phyloP scores from a whole-genome alignment of 495 filamentous ascomycete species.

The Hypoxylon intermedium region DNA sequence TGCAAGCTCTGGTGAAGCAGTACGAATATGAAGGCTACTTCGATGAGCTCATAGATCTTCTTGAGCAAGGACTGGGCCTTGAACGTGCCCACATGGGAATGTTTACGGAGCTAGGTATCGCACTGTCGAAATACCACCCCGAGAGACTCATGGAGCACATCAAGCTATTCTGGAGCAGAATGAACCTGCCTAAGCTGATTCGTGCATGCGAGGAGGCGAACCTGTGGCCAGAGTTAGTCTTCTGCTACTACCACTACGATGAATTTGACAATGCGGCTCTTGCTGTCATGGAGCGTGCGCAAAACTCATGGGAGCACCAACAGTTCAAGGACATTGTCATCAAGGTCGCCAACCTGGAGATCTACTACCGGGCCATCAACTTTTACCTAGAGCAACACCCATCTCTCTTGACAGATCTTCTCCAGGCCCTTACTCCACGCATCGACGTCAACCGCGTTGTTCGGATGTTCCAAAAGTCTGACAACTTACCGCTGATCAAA shows the following conservation, averaged over 20 bases:
- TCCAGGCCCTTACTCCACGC: constrained; percentile 87
- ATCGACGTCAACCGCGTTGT: constrained; percentile 99
- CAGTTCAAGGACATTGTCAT: constrained; percentile 99
- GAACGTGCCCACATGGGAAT: constrained; percentile 85
- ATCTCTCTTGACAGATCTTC: constrained; percentile 89
- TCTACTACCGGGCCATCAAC: constrained; percentile 97
- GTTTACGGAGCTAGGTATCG: constrained; percentile 96
- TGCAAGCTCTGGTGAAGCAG: constrained; percentile 90
- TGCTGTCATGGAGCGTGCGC: constrained; percentile 98
- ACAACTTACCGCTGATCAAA: constrained; percentile 98
- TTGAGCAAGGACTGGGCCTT: constrained; percentile 94
- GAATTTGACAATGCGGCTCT: constrained; percentile 98
- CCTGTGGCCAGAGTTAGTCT: constrained; percentile 97
- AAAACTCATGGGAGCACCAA: constrained; percentile 99
- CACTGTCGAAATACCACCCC: constrained; percentile 94
- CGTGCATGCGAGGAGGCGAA: constrained; percentile 93
- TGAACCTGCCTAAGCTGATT: constrained; percentile 99
- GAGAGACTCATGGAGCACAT: constrained; percentile 98
- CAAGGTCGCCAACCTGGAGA: constrained; percentile 98
- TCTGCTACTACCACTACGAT: constrained; percentile 99
- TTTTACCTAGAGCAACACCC: constrained; percentile 99
- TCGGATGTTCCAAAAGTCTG: constrained; percentile 96
- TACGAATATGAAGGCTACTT: constrained; percentile 99
- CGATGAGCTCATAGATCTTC: constrained; percentile 91
- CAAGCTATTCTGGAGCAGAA: constrained; percentile 97